Conservation (phyloP, 306 rosid species). For the Malus domestica region DNA sequence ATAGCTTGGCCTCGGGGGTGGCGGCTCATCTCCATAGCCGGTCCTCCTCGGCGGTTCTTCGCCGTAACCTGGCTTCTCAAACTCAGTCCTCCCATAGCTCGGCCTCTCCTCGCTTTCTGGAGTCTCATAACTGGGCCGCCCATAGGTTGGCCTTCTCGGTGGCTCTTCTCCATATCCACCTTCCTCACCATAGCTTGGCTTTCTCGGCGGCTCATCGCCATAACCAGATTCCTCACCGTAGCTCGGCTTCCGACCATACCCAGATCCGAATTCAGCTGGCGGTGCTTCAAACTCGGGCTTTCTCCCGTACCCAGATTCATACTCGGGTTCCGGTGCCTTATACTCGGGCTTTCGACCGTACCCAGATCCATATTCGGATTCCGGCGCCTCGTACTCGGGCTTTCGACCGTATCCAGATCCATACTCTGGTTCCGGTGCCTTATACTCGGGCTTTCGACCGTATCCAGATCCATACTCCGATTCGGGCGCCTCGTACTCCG, state of each 20-base stretch:
- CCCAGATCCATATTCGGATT: no score
- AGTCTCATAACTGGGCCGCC: constrained; percentile 8
- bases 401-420: constrained; percentile 11
- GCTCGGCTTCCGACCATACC: constrained; percentile 3
- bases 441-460: no score
- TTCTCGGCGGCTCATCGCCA: background rate
- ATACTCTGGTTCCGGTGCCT: background rate
- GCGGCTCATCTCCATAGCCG: constrained; percentile 19
- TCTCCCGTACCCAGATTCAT: background rate
- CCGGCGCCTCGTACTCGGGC: background rate
- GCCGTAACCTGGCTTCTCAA: constrained; percentile 4
- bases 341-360: no score
- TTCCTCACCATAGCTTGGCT: constrained; percentile 13
- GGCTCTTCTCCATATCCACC: constrained; percentile 29
- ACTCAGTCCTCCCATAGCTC: background rate
- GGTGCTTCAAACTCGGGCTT: background rate
- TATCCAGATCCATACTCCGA: no score
- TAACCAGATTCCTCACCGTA: constrained; percentile 10
- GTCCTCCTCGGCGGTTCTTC: constrained; percentile 20
- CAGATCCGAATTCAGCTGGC: constrained; percentile 9
- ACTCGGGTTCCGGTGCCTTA: no score
- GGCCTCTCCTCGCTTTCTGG: constrained; percentile 1
- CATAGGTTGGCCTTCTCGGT: constrained; percentile 34
- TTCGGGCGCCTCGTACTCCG: background rate
- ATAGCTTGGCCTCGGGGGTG: constrained; percentile 21